phyloP scores from a whole-genome alignment of 768 basidiomycete species.

The Fomitopsis serialis region DNA sequence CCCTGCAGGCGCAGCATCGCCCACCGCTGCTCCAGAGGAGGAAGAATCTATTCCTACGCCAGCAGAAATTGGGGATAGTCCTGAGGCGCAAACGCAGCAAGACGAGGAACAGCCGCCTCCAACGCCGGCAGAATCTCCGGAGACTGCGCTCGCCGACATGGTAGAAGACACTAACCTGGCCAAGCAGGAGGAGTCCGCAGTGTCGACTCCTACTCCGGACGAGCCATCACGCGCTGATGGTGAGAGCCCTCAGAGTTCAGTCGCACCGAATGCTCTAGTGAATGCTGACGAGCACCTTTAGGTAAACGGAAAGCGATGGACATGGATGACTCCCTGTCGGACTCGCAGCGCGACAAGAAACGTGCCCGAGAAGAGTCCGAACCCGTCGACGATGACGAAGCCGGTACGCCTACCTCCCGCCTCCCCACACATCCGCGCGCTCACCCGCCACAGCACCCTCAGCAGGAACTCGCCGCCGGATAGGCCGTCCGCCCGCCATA shows the following conservation, averaged over 20 bases:
- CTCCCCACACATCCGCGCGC: neutral
- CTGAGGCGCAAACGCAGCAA: neutral
- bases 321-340: conserved; percentile 36
- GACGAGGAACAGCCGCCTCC: neutral
- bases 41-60: neutral
- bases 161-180: neutral
- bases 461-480: conserved; percentile 17
- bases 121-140: neutral
- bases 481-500: conserved; percentile 12
- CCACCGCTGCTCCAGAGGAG: neutral
- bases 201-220: too few relatives aligned
- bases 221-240: neutral
- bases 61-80: conserved; percentile 1
- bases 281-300: conserved; percentile 15
- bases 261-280: too few relatives aligned
- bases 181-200: too few relatives aligned
- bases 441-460: conserved; percentile 10
- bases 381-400: conserved; percentile 60
- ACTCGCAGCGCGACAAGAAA: conserved; percentile 47
- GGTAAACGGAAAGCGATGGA: conserved; percentile 66
- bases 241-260: neutral
- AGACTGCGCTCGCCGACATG: neutral
- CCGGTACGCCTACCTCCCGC: conserved; percentile 14
- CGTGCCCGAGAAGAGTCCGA: conserved; percentile 64
- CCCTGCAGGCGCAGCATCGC: neutral